Conservation (phyloP, 225 moss, liverwort and hornwort species). For the Asterella californica region DNA sequence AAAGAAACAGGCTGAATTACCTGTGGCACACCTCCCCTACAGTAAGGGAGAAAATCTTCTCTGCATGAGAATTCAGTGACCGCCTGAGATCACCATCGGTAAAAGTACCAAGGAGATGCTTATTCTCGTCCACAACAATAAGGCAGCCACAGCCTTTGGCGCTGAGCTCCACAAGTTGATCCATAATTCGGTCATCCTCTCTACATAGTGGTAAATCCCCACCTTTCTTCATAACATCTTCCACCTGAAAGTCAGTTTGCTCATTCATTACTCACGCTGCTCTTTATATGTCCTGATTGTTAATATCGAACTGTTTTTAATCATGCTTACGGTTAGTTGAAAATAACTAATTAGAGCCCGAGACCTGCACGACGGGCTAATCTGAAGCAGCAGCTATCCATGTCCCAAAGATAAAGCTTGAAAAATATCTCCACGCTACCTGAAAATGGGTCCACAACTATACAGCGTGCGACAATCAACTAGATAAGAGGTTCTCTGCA, state of each 20-base stretch:
- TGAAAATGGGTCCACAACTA: neutral
- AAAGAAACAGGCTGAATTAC: slow-evolving; percentile 10
- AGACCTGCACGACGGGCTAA: too few species aligned
- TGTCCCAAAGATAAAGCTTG: too few species aligned
- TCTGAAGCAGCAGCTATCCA: too few species aligned
- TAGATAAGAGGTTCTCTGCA: neutral
- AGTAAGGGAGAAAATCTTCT: slow-evolving; percentile 42
- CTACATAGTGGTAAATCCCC: slow-evolving; percentile 41
- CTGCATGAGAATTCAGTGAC: slow-evolving; percentile 36
- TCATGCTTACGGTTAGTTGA: too few species aligned
- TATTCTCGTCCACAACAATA: slow-evolving; percentile 37
- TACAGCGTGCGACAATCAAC: neutral
- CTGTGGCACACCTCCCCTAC: slow-evolving; percentile 49
- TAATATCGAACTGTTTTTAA: too few species aligned
- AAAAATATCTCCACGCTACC: too few species aligned
- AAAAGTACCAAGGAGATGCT: slow-evolving; percentile 48
- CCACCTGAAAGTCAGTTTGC: slow-evolving; percentile 29
- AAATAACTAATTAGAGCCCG: too few species aligned
- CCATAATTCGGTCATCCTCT: slow-evolving; percentile 44
- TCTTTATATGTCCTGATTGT: too few species aligned
- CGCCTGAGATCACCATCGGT: slow-evolving; percentile 52
- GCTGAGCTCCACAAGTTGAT: slow-evolving; percentile 49
- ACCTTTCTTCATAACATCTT: slow-evolving; percentile 48
- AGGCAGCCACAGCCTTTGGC: slow-evolving; percentile 46
- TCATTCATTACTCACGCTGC: neutral